Conservation (phyloP, 192 early-diverging fungal species). For the Funneliformis geosporum region DNA sequence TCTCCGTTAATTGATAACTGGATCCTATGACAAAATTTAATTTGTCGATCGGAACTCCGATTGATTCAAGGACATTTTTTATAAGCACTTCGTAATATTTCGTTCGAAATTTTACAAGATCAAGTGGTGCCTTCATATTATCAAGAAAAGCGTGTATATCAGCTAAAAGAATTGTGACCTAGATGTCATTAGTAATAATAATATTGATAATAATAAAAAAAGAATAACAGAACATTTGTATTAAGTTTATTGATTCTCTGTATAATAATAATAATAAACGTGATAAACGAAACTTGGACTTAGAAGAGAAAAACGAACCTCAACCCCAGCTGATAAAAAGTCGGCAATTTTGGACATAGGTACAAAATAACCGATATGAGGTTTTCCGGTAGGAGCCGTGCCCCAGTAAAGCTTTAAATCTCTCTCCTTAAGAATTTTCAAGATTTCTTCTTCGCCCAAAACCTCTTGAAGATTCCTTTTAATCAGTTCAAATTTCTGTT, state of each 20-base stretch:
- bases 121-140: slow-evolving; percentile 96
- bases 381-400: slow-evolving; percentile 93
- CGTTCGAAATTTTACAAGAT: slow-evolving; percentile 83
- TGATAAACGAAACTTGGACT: no score
- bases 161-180: slow-evolving; percentile 89
- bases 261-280: not conserved
- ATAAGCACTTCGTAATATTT: slow-evolving; percentile 93
- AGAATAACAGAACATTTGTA: not conserved
- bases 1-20: slow-evolving; percentile 80
- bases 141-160: slow-evolving; percentile 98
- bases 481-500: slow-evolving; percentile 81
- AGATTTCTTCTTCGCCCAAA: slow-evolving; percentile 85
- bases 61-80: slow-evolving; percentile 87
- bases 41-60: slow-evolving; percentile 92
- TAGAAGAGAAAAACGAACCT: slow-evolving; percentile 48
- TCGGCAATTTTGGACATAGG: slow-evolving; percentile 98
- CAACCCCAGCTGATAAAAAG: slow-evolving; percentile 86
- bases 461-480: slow-evolving; percentile 93
- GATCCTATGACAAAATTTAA: slow-evolving; percentile 92
- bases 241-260: not conserved
- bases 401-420: slow-evolving; percentile 97
- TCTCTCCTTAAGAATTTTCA: slow-evolving; percentile 81
- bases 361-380: slow-evolving; percentile 98
- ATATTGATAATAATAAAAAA: not conserved
- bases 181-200: not conserved